A percentile compares a stretch with the other conserved stretches of the same genome.
Evolutionary conservation across 768 basidiomycete genomes (phyloP).

Genomic region (Dictyophora rubrovolvata): DNA sequence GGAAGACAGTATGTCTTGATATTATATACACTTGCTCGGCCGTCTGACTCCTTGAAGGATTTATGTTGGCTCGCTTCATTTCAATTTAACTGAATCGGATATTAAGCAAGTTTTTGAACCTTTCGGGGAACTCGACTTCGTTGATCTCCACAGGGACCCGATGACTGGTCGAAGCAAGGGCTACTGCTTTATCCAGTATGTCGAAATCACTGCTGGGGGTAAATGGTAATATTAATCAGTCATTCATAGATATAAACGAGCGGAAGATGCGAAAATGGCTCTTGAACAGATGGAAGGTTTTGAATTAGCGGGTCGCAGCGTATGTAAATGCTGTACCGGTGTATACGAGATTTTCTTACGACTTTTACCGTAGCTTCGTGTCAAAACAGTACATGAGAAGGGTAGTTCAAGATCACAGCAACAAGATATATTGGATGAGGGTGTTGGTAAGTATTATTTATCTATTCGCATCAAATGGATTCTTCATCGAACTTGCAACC

Average conservation of each 20-base stretch:
- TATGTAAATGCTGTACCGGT: slow-evolving; percentile 27
- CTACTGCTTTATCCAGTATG: slow-evolving; percentile 94
- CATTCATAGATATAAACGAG: slow-evolving; percentile 64
- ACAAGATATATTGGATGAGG: slow-evolving; percentile 79
- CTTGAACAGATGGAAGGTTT: slow-evolving; percentile 99
- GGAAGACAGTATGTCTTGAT: slow-evolving; percentile 61
- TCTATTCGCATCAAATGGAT: background rate
- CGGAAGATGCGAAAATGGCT: slow-evolving; percentile 94
- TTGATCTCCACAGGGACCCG: slow-evolving; percentile 93
- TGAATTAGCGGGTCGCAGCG: slow-evolving; percentile 89
- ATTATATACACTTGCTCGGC: slow-evolving; percentile 10
- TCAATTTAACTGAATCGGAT: slow-evolving; percentile 94
- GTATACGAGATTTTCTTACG: slow-evolving; percentile 13
- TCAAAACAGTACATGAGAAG: slow-evolving; percentile 90
- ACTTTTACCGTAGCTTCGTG: slow-evolving; percentile 49
- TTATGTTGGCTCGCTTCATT: slow-evolving; percentile 94
- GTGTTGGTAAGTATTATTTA: slow-evolving; percentile 51
- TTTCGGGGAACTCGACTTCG: slow-evolving; percentile 96
- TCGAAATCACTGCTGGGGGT: slow-evolving; percentile 8
- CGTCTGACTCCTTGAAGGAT: slow-evolving; percentile 43
- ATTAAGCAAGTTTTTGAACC: slow-evolving; percentile 99
- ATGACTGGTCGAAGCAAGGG: slow-evolving; percentile 95
- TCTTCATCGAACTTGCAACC: slow-evolving; percentile 13
- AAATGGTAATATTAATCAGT: slow-evolving; percentile 1
- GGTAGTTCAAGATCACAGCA: slow-evolving; percentile 66